Evolutionary conservation across 495 filamentous ascomycete species (phyloP).

Genomic region (Amphirosellinia nigrospora): DNA sequence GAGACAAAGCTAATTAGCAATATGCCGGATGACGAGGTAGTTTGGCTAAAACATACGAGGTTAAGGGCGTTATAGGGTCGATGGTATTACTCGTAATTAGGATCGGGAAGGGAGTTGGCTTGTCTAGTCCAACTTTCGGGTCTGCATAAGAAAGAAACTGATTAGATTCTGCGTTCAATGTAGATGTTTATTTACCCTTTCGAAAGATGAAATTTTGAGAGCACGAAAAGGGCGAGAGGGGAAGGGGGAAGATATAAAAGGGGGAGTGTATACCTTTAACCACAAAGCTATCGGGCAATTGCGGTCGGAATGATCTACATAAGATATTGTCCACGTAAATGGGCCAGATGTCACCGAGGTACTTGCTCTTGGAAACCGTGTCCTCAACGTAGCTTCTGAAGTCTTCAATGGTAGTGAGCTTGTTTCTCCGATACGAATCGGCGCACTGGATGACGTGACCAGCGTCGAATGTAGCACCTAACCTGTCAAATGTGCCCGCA

Average conservation of each 20-base stretch:
- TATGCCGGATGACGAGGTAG: slow-evolving; percentile 2
- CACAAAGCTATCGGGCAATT: slow-evolving; percentile 32
- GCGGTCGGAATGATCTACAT: slow-evolving; percentile 25
- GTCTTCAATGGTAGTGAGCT: slow-evolving; percentile 26
- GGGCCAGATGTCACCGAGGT: slow-evolving; percentile 30
- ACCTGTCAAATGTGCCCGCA: slow-evolving; percentile 24
- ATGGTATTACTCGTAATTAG: slow-evolving; percentile 55
- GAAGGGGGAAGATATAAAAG: background rate
- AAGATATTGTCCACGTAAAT: slow-evolving; percentile 24
- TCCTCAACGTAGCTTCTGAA: slow-evolving; percentile 27
- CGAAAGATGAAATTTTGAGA: background rate
- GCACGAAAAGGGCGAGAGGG: background rate
- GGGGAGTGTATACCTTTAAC: slow-evolving; percentile 23
- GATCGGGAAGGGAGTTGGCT: slow-evolving; percentile 52
- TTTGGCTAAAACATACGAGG: slow-evolving; percentile 25
- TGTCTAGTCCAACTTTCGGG: slow-evolving; percentile 29
- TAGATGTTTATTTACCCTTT: slow-evolving; percentile 5
- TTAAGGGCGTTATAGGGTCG: slow-evolving; percentile 54
- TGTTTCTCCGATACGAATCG: slow-evolving; percentile 32
- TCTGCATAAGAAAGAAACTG: slow-evolving; percentile 17
- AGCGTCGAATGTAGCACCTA: slow-evolving; percentile 14
- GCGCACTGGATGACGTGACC: slow-evolving; percentile 26
- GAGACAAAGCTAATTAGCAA: slow-evolving; percentile 19
- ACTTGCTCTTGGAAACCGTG: slow-evolving; percentile 27
- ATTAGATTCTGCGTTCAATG: slow-evolving; percentile 20